These are phyloP conservation scores for Prunus padus DNA, from an alignment of 306 rosid genomes.

Conservation along the genomic window DNA sequence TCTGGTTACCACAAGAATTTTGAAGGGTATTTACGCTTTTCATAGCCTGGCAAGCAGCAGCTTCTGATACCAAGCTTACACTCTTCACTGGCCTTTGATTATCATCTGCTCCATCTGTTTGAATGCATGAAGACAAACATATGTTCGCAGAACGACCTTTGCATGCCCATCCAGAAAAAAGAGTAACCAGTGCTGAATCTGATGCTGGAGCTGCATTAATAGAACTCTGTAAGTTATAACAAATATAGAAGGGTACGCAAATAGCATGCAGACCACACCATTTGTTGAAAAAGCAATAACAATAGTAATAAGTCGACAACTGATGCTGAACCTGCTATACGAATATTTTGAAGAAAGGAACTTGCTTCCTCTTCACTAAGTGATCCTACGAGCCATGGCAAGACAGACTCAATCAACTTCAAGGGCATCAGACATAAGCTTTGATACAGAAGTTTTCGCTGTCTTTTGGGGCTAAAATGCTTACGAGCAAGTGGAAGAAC, in stretches of 20 bases:
- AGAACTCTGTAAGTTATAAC: constrained; percentile 29
- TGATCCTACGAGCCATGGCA: constrained; percentile 82
- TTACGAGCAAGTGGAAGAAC: constrained; percentile 92
- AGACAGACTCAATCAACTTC: constrained; percentile 83
- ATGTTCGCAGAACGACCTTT: constrained; percentile 60
- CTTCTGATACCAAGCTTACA: constrained; percentile 27
- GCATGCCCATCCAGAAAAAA: constrained; percentile 95
- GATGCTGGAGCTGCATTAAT: constrained; percentile 72
- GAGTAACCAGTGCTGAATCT: constrained; percentile 84
- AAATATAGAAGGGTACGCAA: not conserved
- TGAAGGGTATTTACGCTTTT: constrained; percentile 45
- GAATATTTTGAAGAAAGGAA: constrained; percentile 67
- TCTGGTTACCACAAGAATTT: constrained; percentile 48
- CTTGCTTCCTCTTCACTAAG: constrained; percentile 67
- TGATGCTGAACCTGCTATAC: constrained; percentile 66
- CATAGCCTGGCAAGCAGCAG: constrained; percentile 36
- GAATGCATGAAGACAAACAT: constrained; percentile 52
- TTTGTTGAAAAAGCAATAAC: constrained; percentile 6
- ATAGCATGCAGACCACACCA: constrained; percentile 2
- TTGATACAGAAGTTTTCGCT: constrained; percentile 76
- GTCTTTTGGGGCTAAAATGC: constrained; percentile 76
- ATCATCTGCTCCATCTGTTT: constrained; percentile 29
- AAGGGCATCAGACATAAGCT: constrained; percentile 93
- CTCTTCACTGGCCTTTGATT: constrained; percentile 25
- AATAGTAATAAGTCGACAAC: constrained; percentile 9